Evolutionary conservation across 208 protist species (phyloP), one percentile per base, ranked within the genome.

Genomic region (Acanthamoeba healyi): DNA sequence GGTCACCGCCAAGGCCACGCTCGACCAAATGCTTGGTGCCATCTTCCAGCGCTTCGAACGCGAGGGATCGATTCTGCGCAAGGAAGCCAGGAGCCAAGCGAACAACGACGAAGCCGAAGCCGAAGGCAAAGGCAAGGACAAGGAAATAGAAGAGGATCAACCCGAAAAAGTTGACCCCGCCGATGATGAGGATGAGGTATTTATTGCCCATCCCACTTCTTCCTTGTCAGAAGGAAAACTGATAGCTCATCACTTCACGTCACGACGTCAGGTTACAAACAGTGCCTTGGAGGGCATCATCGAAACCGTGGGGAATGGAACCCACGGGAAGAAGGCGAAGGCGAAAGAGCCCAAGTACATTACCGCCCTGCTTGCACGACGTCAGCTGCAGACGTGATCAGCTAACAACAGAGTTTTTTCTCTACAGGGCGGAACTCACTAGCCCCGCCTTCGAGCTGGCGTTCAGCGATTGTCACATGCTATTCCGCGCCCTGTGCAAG

Each of bases 401-500:
- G 10, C 19, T 34, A 26, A 9, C 58, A 4, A 87, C 54, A 1
- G 51, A 58, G 22, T 40, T 32, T 40, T 86, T 56, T 51, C 54
- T 14, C 22, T 51, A 0, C 17, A 90, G 82, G 36, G 5, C 49
- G 22, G 79, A 88, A 36, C 56, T 36, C 36, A 74, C 81, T 3
- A 92, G 93, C 42, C 67, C 54, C 42, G 67, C 72, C 0, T 70
- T 63, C 36, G 70, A 87, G 32, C 26, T 67, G 29, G 49, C 88
- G 3, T 87, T 86, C 29, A 95, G 67, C 15, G 97, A 98, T 58
- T 94, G 95, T 34, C 96, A 95, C 82, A 81, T 97, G 38, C 29
- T 97, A 6, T 97, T 97, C 70, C 86, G 95, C 32, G 94, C 95
- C 19, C 91, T 97, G 19, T 97, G 97, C 89, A 97, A 97, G 95